phyloP scores from a whole-genome alignment of 176 grass and related monocot species.

The Zoysia japonica region DNA sequence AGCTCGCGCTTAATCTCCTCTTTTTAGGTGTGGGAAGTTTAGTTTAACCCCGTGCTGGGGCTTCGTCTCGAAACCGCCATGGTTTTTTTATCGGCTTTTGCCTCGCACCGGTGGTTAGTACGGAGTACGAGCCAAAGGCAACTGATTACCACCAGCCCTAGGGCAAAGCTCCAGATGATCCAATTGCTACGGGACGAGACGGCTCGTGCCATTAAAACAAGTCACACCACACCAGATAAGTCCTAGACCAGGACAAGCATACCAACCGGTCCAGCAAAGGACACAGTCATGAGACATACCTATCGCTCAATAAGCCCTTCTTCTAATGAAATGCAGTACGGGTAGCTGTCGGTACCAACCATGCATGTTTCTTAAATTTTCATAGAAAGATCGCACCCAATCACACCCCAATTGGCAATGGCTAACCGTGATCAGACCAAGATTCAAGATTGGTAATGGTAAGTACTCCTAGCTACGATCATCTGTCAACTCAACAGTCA shows the following conservation, averaged over 20 bases:
- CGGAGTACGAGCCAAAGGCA: constrained; percentile 24
- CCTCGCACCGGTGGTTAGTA: constrained; percentile 24
- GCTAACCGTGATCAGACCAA: not conserved
- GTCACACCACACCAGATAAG: constrained; percentile 39
- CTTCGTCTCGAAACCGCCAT: not conserved
- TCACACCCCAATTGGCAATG: not conserved
- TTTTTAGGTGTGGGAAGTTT: not conserved
- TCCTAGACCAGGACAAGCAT: constrained; percentile 13
- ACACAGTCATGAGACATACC: not conserved
- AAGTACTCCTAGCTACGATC: not conserved
- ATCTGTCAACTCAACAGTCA: not conserved
- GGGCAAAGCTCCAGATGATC: not conserved
- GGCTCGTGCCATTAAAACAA: constrained; percentile 35
- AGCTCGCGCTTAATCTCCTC: not conserved
- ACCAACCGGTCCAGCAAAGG: constrained; percentile 41
- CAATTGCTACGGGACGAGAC: constrained; percentile 29
- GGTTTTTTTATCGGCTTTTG: not conserved
- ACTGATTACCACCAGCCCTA: constrained; percentile 14
- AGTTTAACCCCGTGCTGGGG: not conserved
- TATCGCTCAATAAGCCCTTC: not conserved
- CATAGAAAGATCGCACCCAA: not conserved
- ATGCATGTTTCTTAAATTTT: not conserved
- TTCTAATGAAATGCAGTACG: not conserved
- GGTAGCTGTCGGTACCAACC: not conserved
- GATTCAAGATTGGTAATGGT: not conserved